Percentiles rank a stretch among this genome's conserved stretches.
Conservation (phyloP, 2,329 filamentous ascomycete species). For the Knufia fluminis region DNA sequence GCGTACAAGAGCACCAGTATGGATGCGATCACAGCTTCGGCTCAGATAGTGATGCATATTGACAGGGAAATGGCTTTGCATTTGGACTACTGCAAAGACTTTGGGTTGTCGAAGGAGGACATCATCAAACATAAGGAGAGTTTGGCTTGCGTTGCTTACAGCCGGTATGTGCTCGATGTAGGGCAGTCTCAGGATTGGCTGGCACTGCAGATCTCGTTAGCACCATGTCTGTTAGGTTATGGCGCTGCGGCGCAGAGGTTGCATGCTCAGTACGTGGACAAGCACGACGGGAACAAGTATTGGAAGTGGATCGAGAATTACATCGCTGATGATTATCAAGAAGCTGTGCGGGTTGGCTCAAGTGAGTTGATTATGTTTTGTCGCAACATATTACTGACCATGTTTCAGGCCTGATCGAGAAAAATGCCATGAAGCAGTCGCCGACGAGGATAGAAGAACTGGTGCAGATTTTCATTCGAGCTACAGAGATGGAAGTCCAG, state of each 20-base stretch:
- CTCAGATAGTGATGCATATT: conserved; percentile 66
- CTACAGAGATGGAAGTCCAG: conserved; percentile 67
- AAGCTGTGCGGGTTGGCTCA: conserved; percentile 61
- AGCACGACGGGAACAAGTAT: conserved; percentile 58
- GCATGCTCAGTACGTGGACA: conserved; percentile 51
- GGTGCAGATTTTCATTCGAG: conserved; percentile 73
- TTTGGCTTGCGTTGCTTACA: conserved; percentile 72
- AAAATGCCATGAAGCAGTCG: conserved; percentile 63
- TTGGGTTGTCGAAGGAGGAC: conserved; percentile 64
- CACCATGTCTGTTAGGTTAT: conserved; percentile 87
- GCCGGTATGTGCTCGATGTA: conserved; percentile 77
- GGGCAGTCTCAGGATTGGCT: conserved; percentile 83
- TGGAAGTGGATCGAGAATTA: conserved; percentile 92
- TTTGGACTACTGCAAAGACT: conserved; percentile 69
- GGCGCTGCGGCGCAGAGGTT: conserved; percentile 67
- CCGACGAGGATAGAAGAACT: conserved; percentile 70
- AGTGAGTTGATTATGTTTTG: conserved; percentile 40
- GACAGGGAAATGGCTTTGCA: conserved; percentile 73
- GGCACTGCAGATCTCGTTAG: conserved; percentile 71
- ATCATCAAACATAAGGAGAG: conserved; percentile 65
- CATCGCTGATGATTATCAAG: conserved; percentile 65
- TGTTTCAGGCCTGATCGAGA: conserved; percentile 61
- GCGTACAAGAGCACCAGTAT: conserved; percentile 74
- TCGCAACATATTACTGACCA: conserved; percentile 12
- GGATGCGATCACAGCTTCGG: conserved; percentile 59